These are phyloP conservation scores for Epichloe hybrida DNA, from an alignment of 2,329 filamentous ascomycete species.

Conservation along the genomic window DNA sequence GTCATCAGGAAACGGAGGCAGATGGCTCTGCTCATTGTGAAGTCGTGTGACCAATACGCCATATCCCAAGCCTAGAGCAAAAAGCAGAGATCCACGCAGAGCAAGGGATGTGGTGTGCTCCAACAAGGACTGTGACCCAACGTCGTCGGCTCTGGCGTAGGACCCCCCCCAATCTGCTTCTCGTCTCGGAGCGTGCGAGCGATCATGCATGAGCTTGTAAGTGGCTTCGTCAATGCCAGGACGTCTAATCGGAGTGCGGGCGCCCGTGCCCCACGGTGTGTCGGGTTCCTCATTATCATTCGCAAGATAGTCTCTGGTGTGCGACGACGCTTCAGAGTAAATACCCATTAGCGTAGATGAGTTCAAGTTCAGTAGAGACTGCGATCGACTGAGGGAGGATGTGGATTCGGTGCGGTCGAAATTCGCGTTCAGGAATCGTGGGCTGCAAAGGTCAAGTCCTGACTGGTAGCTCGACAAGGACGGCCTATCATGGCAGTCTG, in stretches of 20 bases:
- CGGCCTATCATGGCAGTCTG: conserved; percentile 14
- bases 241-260: conserved; percentile 48
- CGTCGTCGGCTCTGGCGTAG: conserved; percentile 9
- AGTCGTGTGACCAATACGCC: conserved; percentile 70
- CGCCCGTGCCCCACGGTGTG: conserved; percentile 69
- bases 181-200: conserved; percentile 20
- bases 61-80: conserved; percentile 68
- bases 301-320: conserved; percentile 27
- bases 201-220: conserved; percentile 29
- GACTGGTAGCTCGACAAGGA: conserved; percentile 12
- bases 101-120: conserved; percentile 32
- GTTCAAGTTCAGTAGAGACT: conserved; percentile 75
- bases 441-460: conserved; percentile 18
- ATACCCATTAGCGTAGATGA: conserved; percentile 85
- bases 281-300: conserved; percentile 37
- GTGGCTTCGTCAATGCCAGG: conserved; percentile 30
- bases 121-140: conserved; percentile 12
- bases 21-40: conserved; percentile 49
- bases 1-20: conserved; percentile 44
- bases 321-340: conserved; percentile 56
- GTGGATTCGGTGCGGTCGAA: conserved; percentile 22
- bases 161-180: conserved; percentile 23
- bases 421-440: conserved; percentile 28
- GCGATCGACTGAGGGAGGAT: conserved; percentile 47
- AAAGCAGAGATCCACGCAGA: conserved; percentile 52